Percentiles rank a stretch among this genome's conserved stretches.
phyloP scores from a whole-genome alignment of 345 rosid genomes.

The Salix purpurea region DNA sequence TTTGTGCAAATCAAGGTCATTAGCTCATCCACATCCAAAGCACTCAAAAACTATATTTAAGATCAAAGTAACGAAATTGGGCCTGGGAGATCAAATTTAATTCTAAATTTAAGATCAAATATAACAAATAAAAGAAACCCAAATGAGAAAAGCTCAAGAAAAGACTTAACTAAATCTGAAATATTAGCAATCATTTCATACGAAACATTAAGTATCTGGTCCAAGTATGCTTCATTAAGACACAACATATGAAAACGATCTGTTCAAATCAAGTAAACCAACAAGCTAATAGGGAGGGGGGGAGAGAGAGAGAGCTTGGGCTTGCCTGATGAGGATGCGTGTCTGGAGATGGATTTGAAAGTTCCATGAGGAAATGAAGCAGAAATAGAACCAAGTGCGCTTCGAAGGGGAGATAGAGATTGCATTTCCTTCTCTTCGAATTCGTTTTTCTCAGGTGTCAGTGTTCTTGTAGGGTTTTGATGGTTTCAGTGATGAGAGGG shows the following conservation, averaged over 20 bases:
- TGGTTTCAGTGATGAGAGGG: background rate
- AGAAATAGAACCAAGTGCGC: background rate
- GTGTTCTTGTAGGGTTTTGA: background rate
- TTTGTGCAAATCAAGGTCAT: background rate
- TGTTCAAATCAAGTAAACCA: background rate
- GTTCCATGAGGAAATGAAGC: background rate
- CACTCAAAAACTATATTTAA: background rate
- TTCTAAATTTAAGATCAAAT: background rate
- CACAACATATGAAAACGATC: background rate
- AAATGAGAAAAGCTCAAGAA: background rate
- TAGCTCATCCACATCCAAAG: background rate
- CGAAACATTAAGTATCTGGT: too few species aligned
- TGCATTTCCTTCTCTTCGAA: background rate
- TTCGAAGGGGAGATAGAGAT: conserved; percentile 7
- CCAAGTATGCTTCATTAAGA: background rate
- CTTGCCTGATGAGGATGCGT: background rate
- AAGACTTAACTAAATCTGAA: background rate
- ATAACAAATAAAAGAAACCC: background rate
- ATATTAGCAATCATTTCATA: background rate
- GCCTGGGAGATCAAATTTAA: background rate
- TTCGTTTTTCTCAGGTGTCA: background rate
- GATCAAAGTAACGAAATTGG: background rate
- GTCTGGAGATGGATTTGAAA: background rate
- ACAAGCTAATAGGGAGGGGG: background rate
- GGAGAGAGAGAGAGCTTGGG: background rate